Conservation (phyloP, 352 stramenopile species). For the Globisporangium polare region DNA sequence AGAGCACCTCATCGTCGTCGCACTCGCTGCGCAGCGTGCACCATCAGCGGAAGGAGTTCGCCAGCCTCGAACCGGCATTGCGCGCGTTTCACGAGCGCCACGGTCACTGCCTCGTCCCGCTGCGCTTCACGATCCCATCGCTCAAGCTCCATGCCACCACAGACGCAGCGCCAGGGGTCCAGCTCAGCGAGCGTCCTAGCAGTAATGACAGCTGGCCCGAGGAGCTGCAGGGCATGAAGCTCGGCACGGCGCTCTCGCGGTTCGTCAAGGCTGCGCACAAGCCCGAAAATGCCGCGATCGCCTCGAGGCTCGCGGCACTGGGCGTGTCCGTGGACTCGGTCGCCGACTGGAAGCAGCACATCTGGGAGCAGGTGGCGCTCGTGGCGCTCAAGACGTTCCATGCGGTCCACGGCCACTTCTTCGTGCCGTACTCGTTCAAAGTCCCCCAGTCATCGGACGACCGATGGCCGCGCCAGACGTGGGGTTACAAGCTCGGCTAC, state of each 20-base stretch:
- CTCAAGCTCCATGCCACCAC: background rate
- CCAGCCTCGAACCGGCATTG: slow-evolving; percentile 24
- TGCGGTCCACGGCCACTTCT: slow-evolving; percentile 23
- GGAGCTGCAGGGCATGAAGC: slow-evolving; percentile 33
- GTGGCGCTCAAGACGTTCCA: slow-evolving; percentile 26
- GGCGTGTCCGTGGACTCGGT: slow-evolving; percentile 19
- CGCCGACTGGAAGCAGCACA: slow-evolving; percentile 25
- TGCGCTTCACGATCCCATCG: slow-evolving; percentile 28
- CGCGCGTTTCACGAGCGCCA: slow-evolving; percentile 31
- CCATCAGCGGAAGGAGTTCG: slow-evolving; percentile 24
- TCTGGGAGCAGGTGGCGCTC: slow-evolving; percentile 33
- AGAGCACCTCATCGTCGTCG: background rate
- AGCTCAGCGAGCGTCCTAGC: background rate
- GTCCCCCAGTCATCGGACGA: slow-evolving; percentile 14
- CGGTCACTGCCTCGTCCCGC: slow-evolving; percentile 29
- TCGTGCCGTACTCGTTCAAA: slow-evolving; percentile 31
- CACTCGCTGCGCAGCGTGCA: slow-evolving; percentile 10
- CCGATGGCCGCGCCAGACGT: slow-evolving; percentile 31
- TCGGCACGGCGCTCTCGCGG: slow-evolving; percentile 36
- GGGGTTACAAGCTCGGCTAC: slow-evolving; percentile 41
- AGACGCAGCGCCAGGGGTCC: background rate
- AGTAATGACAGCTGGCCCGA: slow-evolving; percentile 14
- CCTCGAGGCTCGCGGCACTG: slow-evolving; percentile 16
- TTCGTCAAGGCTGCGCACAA: slow-evolving; percentile 34
- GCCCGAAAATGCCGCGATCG: slow-evolving; percentile 17